Base-by-base conservation (phyloP, 495 filamentous ascomycete genomes). In the Physcia stellaris region DNA sequence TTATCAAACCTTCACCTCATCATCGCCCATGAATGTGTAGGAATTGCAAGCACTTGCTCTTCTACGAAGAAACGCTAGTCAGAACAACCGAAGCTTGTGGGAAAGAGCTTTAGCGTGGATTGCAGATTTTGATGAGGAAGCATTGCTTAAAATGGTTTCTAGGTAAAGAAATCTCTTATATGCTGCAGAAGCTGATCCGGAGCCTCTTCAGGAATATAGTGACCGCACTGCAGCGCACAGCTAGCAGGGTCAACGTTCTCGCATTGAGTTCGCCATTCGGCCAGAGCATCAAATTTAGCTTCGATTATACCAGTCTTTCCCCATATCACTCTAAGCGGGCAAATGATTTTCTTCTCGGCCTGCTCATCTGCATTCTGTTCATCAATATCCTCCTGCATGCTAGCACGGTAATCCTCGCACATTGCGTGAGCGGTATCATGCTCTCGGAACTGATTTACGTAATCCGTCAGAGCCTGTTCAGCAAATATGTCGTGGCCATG, bases 371-470 rank as follows among this genome's bases (percentile, higher is more conserved):
- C 42, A 35, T 43, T 50, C 18, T 52, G 51, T 31, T 65, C 59
- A 22, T 53, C 51, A 22, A 62, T 26, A 49, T 65, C 61, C 4
- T 59, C 29, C 13, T 37, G 50, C 7, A 57, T 56, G n/a, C 46
- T 36, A 3, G 61, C 61, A 17, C 61, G 39, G 47, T 65, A 65
- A 43, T 65, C 61, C 43, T 63, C 57, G 42, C 61, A 65, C 55
- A 60, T 62, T 2, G 40, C 51, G 47, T 60, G 49, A 42, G 57
- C 56, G 1, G 35, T 35, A 16, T 47, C 48, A 15, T 16, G 19
- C 40, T 61, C 54, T 15, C 26, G 38, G 11, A 63, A 32, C 39
- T 43, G 39, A 4, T 33, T 35, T n/a, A 54, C 24, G 47, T 63
- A 63, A 21, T 50, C 39, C 17, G 37, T 20, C 7, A 47, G 30